Percentiles rank a stretch among this genome's conserved stretches.
phyloP scores from a whole-genome alignment of 164 flowering plant genomes.

The Liquidambar formosana region DNA sequence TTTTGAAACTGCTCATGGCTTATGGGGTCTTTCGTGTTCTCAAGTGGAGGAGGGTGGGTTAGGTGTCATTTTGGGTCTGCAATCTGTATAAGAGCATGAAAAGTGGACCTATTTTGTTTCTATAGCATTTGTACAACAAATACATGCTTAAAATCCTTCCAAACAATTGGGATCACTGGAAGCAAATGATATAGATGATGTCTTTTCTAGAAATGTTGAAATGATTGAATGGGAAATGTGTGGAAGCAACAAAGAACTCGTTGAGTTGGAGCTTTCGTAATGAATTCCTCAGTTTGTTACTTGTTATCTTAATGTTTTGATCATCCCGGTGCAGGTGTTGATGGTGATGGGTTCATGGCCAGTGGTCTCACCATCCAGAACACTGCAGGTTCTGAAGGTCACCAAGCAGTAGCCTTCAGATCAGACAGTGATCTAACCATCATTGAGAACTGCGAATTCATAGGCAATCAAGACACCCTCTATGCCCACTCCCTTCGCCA shows the following conservation, averaged over 20 bases:
- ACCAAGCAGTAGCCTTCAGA: constrained; percentile 84
- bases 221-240: background rate
- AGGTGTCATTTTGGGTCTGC: no score
- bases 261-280: background rate
- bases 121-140: no score
- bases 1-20: no score
- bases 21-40: no score
- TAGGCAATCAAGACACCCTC: constrained; percentile 84
- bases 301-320: background rate
- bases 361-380: constrained; percentile 64
- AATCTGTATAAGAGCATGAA: no score
- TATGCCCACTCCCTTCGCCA: constrained; percentile 77
- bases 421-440: constrained; percentile 69
- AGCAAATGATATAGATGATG: no score
- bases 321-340: constrained; percentile 39
- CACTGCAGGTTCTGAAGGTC: constrained; percentile 74
- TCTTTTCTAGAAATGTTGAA: no score
- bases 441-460: constrained; percentile 65
- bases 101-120: no score
- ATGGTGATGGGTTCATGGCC: constrained; percentile 87
- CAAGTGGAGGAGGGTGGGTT: no score
- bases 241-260: background rate
- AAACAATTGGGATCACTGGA: no score
- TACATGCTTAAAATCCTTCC: no score
- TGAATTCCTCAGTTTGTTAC: background rate